These are phyloP conservation scores for Beauveria caledonica DNA, from an alignment of 2,329 filamentous ascomycete species.

Conservation along the genomic window DNA sequence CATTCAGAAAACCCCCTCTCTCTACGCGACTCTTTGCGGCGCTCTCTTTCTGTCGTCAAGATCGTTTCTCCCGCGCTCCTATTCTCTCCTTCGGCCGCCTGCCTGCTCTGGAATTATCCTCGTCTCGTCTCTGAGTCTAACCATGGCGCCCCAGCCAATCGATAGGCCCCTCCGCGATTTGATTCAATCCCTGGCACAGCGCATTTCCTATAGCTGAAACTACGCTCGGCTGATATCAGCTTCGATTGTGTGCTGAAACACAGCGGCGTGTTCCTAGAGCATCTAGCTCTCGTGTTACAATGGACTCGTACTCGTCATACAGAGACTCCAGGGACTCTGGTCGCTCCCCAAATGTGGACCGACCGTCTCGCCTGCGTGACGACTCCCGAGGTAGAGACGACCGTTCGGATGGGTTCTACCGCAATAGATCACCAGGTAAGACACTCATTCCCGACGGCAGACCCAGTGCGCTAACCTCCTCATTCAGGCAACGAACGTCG, in stretches of 20 bases:
- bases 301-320: conserved; percentile 28
- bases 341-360: conserved; percentile 43
- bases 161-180: conserved; percentile 1
- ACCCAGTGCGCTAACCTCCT: background rate
- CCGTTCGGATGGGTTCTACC: conserved; percentile 52
- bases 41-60: conserved; percentile 7
- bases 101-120: background rate
- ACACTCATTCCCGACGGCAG: background rate
- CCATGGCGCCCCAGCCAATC: conserved; percentile 1
- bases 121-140: conserved; percentile 4
- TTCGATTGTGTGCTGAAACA: background rate
- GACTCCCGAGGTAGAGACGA: conserved; percentile 45
- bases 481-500: conserved; percentile 47
- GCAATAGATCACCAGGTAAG: conserved; percentile 64
- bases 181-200: background rate
- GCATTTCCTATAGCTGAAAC: background rate
- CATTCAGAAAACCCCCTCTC: background rate
- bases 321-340: conserved; percentile 35
- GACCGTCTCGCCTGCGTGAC: conserved; percentile 44
- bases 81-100: background rate
- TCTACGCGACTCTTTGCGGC: background rate
- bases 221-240: background rate
- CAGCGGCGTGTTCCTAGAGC: background rate
- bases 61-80: background rate
- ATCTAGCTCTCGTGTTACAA: background rate